A percentile compares a stretch with the other conserved stretches of the same genome.
These are phyloP conservation scores for Epithele typhae DNA, from an alignment of 768 basidiomycete species.

Conservation along the genomic window DNA sequence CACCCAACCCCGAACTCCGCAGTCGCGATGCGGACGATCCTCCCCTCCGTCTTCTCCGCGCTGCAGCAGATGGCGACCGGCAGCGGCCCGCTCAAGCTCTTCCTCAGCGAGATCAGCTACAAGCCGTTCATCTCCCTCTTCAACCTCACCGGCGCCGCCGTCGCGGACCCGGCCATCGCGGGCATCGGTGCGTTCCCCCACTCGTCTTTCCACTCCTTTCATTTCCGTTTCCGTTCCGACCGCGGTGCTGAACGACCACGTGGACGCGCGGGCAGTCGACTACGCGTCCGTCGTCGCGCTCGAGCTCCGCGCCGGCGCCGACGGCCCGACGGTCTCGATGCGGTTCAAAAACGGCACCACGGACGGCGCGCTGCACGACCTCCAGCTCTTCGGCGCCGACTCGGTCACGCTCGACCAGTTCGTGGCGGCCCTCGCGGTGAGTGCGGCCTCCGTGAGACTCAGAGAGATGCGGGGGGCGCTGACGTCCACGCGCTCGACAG, in stretches of 20 bases:
- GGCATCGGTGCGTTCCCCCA: conserved; percentile 50
- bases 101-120: conserved; percentile 62
- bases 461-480: too few relatives aligned
- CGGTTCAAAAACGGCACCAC: conserved; percentile 67
- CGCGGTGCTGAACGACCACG: not conserved
- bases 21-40: conserved; percentile 66
- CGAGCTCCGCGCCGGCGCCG: conserved; percentile 50
- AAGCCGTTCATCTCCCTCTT: conserved; percentile 77
- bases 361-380: conserved; percentile 40
- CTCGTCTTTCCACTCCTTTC: too few relatives aligned
- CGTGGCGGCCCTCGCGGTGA: conserved; percentile 27
- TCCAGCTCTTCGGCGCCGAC: conserved; percentile 26
- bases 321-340: conserved; percentile 48
- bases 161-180: conserved; percentile 46
- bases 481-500: too few relatives aligned
- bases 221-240: too few relatives aligned
- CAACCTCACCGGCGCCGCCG: conserved; percentile 61
- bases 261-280: conserved; percentile 49
- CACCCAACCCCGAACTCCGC: not conserved
- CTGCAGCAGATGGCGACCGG: conserved; percentile 46
- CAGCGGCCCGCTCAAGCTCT: conserved; percentile 50
- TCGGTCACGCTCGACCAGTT: conserved; percentile 44
- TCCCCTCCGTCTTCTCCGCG: conserved; percentile 54
- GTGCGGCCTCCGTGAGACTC: too few relatives aligned
- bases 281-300: conserved; percentile 56